These are phyloP conservation scores for Chalciporus piperatus DNA, from an alignment of 768 basidiomycete species.

Conservation along the genomic window DNA sequence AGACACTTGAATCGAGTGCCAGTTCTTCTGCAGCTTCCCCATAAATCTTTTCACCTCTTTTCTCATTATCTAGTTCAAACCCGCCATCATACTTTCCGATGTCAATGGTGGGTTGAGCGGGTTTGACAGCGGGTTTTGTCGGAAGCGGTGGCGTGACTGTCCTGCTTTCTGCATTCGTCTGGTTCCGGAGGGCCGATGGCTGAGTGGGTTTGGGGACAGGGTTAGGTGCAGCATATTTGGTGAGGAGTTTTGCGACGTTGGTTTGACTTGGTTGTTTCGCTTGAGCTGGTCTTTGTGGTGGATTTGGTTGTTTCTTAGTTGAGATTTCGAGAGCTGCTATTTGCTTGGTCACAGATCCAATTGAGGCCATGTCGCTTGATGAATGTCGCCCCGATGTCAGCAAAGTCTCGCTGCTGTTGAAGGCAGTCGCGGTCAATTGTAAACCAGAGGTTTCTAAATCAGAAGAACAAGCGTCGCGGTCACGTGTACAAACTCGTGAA, in stretches of 20 bases:
- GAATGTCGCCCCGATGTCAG: not conserved
- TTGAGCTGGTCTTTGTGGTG: conserved; percentile 29
- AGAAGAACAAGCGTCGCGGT: conserved; percentile 16
- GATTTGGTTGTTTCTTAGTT: conserved; percentile 43
- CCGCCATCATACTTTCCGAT: conserved; percentile 97
- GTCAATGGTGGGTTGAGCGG: conserved; percentile 42
- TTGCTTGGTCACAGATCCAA: conserved; percentile 57
- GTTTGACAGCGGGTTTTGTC: conserved; percentile 20
- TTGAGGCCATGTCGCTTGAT: conserved; percentile 41
- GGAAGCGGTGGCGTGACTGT: conserved; percentile 26
- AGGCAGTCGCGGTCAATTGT: not conserved
- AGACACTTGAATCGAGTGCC: conserved; percentile 80
- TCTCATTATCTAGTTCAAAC: conserved; percentile 85
- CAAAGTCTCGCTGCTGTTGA: not conserved
- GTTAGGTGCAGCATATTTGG: conserved; percentile 71
- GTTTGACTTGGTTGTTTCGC: conserved; percentile 57
- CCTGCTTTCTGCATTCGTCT: conserved; percentile 23
- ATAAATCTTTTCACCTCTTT: conserved; percentile 66
- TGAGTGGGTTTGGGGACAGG: conserved; percentile 31
- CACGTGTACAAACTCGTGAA: conserved; percentile 21
- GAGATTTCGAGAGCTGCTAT: conserved; percentile 68
- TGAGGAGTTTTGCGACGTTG: conserved; percentile 67
- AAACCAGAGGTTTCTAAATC: no score
- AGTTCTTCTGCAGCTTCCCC: conserved; percentile 79
- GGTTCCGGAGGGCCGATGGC: conserved; percentile 46